phyloP scores from a whole-genome alignment of 495 filamentous ascomycete species.

The Penicillium robsamsonii region DNA sequence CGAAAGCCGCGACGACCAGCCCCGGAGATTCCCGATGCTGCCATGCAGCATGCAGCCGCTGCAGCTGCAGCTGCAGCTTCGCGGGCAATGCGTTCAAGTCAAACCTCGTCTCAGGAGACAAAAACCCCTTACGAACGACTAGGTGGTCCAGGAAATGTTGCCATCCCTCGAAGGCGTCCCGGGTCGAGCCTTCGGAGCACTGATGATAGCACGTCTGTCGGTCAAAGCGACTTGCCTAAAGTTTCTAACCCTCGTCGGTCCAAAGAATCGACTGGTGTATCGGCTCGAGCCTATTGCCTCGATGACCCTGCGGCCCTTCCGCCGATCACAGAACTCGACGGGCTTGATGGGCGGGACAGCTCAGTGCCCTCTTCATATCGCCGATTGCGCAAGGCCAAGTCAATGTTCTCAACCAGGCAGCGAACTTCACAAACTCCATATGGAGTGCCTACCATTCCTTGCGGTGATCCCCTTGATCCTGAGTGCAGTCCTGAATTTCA shows the following conservation, averaged over 20 bases:
- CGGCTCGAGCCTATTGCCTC: conserved; percentile 11
- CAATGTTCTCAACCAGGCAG: conserved; percentile 61
- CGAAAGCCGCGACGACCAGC: conserved; percentile 35
- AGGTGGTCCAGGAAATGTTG: conserved; percentile 38
- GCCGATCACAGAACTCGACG: conserved; percentile 36
- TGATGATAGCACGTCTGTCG: conserved; percentile 9
- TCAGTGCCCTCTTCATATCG: conserved; percentile 72
- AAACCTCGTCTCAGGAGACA: conserved; percentile 36
- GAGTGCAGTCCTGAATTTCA: conserved; percentile 25
- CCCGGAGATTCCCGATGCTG: conserved; percentile 51
- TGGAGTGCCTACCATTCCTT: conserved; percentile 18
- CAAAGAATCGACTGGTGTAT: neutral
- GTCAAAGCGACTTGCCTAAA: neutral
- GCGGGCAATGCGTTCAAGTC: conserved; percentile 60
- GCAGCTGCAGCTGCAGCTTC: conserved; percentile 58
- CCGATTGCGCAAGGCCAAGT: conserved; percentile 70
- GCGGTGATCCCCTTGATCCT: conserved; percentile 13
- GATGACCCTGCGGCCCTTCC: conserved; percentile 29
- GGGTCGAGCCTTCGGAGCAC: conserved; percentile 16
- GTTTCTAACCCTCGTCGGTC: conserved; percentile 10
- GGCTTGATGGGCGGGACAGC: conserved; percentile 58
- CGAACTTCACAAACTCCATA: conserved; percentile 31
- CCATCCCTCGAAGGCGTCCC: conserved; percentile 34
- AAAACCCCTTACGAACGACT: conserved; percentile 32
- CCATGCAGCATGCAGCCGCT: conserved; percentile 61